Conservation (phyloP, 768 basidiomycete genomes). For the Amylocystis lapponica region DNA sequence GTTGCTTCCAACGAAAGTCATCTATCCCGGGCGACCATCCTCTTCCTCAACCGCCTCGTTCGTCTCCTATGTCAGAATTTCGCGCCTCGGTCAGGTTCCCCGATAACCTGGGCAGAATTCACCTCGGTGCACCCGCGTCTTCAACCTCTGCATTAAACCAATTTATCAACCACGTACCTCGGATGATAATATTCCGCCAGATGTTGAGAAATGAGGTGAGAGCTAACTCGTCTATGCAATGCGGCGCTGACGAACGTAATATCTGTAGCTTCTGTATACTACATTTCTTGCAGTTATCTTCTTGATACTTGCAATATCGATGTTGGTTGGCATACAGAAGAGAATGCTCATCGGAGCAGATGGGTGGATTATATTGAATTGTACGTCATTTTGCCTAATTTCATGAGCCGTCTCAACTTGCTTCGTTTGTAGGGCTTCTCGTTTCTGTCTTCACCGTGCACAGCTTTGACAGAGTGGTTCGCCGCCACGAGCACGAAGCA, state of each 20-base stretch:
- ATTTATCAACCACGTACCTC: constrained; percentile 43
- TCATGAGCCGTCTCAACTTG: background rate
- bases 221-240: background rate
- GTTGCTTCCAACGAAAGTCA: constrained; percentile 18
- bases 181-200: constrained; percentile 46
- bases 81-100: too few species aligned
- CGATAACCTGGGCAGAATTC: too few species aligned
- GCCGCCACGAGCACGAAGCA: constrained; percentile 54
- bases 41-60: constrained; percentile 12
- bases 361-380: constrained; percentile 51
- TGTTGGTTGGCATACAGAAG: constrained; percentile 44
- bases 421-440: constrained; percentile 40
- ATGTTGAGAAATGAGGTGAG: constrained; percentile 63
- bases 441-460: constrained; percentile 53
- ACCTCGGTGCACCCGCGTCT: too few species aligned
- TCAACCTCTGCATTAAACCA: constrained; percentile 33
- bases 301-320: constrained; percentile 42
- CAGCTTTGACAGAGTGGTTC: constrained; percentile 53
- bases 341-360: constrained; percentile 39
- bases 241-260: background rate
- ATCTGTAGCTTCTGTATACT: constrained; percentile 46
- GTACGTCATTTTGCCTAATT: constrained; percentile 28
- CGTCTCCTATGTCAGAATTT: too few species aligned
- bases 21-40: constrained; percentile 14
- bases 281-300: constrained; percentile 46